phyloP scores from a whole-genome alignment of 768 basidiomycete genomes.

The Stropharia rugosoannulata region DNA sequence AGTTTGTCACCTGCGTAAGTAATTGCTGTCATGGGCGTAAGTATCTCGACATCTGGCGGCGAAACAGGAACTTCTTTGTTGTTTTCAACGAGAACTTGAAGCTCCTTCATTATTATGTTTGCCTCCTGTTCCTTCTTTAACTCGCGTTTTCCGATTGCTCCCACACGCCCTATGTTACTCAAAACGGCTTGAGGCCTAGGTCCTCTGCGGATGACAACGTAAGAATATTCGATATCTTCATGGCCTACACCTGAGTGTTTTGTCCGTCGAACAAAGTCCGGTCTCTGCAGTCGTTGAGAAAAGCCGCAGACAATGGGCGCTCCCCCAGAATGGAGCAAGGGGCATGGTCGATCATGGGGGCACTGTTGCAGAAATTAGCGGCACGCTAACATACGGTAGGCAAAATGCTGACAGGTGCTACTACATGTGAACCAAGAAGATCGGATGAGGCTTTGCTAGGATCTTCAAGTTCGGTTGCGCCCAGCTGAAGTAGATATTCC shows the following conservation, averaged over 20 bases:
- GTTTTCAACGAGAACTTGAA: constrained; percentile 36
- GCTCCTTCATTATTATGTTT: constrained; percentile 35
- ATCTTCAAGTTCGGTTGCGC: constrained; percentile 56
- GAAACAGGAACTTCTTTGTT: constrained; percentile 12
- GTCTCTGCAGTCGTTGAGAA: constrained; percentile 84
- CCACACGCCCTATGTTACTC: constrained; percentile 48
- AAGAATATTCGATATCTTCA: constrained; percentile 87
- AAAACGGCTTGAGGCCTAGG: constrained; percentile 48
- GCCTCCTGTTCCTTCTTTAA: constrained; percentile 31
- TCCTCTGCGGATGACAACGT: constrained; percentile 85
- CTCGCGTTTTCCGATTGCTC: constrained; percentile 49
- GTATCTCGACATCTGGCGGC: constrained; percentile 1
- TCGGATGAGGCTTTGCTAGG: constrained; percentile 30
- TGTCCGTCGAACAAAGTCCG: constrained; percentile 80
- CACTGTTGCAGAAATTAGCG: constrained; percentile 49
- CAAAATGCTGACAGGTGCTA: constrained; percentile 70
- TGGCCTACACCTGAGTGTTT: constrained; percentile 86
- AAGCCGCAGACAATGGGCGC: constrained; percentile 72
- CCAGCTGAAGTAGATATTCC: constrained; percentile 65
- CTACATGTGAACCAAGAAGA: constrained; percentile 69
- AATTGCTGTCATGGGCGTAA: constrained; percentile 3
- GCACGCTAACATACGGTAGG: constrained; percentile 6
- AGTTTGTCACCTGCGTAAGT: constrained; percentile 8
- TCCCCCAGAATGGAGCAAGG: constrained; percentile 60
- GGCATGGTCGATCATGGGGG: constrained; percentile 87